Conservation (phyloP, 495 filamentous ascomycete genomes). For the Penicillium turbatum region DNA sequence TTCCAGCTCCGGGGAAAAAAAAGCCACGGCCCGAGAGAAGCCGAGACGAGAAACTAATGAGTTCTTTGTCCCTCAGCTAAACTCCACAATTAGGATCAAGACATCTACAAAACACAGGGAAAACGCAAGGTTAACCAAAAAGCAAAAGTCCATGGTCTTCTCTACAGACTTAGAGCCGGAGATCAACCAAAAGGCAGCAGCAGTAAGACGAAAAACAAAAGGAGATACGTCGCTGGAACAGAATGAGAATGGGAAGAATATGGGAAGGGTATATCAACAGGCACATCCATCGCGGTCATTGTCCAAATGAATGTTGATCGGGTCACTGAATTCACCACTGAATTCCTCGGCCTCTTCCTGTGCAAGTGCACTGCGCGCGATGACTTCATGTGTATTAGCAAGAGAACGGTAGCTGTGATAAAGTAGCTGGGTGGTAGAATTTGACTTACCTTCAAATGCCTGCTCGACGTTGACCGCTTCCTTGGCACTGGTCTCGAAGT, state of each 20-base stretch:
- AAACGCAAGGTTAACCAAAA: slow-evolving; percentile 6
- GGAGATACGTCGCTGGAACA: slow-evolving; percentile 22
- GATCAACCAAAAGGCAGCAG: slow-evolving; percentile 12
- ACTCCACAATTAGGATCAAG: slow-evolving; percentile 1
- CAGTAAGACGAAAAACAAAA: slow-evolving; percentile 13
- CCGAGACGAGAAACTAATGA: not conserved
- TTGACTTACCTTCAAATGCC: slow-evolving; percentile 82
- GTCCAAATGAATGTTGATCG: slow-evolving; percentile 94
- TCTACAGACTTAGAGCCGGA: slow-evolving; percentile 17
- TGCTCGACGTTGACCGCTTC: slow-evolving; percentile 98
- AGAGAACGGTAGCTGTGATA: slow-evolving; percentile 4
- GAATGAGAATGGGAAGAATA: slow-evolving; percentile 28
- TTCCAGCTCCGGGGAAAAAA: not conserved
- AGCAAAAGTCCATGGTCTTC: slow-evolving; percentile 14
- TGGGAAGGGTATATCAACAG: slow-evolving; percentile 55
- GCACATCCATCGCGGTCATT: slow-evolving; percentile 87
- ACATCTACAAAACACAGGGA: slow-evolving; percentile 20
- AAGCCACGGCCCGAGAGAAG: not conserved
- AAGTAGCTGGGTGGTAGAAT: not conserved
- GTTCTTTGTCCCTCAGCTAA: not conserved
- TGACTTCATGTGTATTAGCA: slow-evolving; percentile 54
- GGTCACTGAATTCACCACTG: slow-evolving; percentile 89
- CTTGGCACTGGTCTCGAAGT: slow-evolving; percentile 99
- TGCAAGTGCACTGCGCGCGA: slow-evolving; percentile 88
- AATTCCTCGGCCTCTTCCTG: slow-evolving; percentile 96